Percentiles rank a stretch among this genome's conserved stretches.
Evolutionary conservation across 768 basidiomycete species (phyloP).

Genomic region (Sarcodon aspratus): DNA sequence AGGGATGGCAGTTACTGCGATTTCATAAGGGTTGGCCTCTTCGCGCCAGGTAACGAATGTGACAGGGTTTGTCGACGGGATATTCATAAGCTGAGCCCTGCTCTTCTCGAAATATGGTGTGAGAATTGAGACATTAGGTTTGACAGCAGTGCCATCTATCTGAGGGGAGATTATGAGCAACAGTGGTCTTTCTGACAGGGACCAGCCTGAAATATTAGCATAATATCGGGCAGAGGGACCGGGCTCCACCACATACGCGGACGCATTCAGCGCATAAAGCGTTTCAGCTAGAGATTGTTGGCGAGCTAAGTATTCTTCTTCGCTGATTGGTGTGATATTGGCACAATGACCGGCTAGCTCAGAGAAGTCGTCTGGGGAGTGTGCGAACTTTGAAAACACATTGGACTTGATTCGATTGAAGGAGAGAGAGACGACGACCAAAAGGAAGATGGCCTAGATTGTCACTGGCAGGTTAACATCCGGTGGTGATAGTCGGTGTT

Average conservation of each 20-base stretch:
- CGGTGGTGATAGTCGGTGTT: no score
- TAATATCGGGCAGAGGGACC: conserved; percentile 62
- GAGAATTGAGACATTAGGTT: conserved; percentile 43
- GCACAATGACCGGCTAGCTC: conserved; percentile 32
- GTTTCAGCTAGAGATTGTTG: conserved; percentile 40
- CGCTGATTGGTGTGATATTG: conserved; percentile 33
- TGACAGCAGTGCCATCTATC: conserved; percentile 7
- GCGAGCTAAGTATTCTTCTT: conserved; percentile 35
- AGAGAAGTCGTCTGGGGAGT: conserved; percentile 11
- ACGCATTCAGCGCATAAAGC: conserved; percentile 37
- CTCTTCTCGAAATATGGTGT: conserved; percentile 72
- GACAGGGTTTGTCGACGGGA: conserved; percentile 34
- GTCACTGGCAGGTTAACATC: neutral
- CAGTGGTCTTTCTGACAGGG: conserved; percentile 69
- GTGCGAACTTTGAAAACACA: neutral
- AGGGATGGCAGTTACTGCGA: conserved; percentile 25
- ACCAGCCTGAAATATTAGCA: conserved; percentile 67
- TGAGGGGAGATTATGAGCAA: conserved; percentile 50
- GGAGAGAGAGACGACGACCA: neutral
- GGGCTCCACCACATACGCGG: conserved; percentile 74
- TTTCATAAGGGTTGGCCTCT: conserved; percentile 51
- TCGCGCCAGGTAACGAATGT: conserved; percentile 53
- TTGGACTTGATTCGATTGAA: neutral
- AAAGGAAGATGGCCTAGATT: neutral
- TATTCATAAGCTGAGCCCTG: conserved; percentile 47